A percentile compares a stretch with the other conserved stretches of the same genome.
These are phyloP conservation scores for Mrakia frigida DNA, from an alignment of 768 basidiomycete species.

Conservation along the genomic window DNA sequence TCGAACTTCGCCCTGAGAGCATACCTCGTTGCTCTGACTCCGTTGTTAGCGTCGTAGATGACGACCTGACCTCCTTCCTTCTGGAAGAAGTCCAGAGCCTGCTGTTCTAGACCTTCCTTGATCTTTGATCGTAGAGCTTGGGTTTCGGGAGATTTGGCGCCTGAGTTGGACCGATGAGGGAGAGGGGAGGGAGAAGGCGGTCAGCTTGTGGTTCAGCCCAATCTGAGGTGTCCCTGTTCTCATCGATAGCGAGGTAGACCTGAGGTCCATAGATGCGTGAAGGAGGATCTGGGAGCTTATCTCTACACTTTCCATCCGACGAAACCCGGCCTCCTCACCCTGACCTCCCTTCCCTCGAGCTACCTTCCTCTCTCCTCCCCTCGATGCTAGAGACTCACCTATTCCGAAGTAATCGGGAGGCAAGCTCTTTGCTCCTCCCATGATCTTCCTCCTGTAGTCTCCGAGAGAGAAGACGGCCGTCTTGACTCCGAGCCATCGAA, in stretches of 20 bases:
- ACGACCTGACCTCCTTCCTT: slow-evolving; percentile 82
- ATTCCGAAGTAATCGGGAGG: slow-evolving; percentile 89
- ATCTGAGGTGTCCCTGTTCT: too few species aligned
- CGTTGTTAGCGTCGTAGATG: slow-evolving; percentile 98
- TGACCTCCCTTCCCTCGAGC: neutral
- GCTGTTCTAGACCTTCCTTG: slow-evolving; percentile 75
- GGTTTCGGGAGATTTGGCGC: slow-evolving; percentile 69
- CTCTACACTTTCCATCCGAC: neutral
- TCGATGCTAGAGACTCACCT: slow-evolving; percentile 48
- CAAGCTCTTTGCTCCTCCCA: slow-evolving; percentile 80
- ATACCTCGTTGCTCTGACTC: slow-evolving; percentile 61
- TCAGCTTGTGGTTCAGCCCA: too few species aligned
- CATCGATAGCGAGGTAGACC: too few species aligned
- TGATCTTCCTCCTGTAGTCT: slow-evolving; percentile 82
- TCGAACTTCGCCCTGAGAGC: slow-evolving; percentile 78
- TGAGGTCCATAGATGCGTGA: too few species aligned
- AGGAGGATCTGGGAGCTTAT: neutral
- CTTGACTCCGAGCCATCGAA: slow-evolving; percentile 97
- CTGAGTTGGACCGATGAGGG: neutral
- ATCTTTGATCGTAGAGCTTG: slow-evolving; percentile 67
- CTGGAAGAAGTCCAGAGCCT: slow-evolving; percentile 80
- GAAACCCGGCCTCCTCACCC: neutral
- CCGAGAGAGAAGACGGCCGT: slow-evolving; percentile 91
- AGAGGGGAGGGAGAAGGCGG: neutral
- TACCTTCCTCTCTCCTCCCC: too few species aligned